Evolutionary conservation across 306 rosid species (phyloP), one percentile per base, ranked within the genome.

Genomic region (Cotoneaster glaucophyllus): DNA sequence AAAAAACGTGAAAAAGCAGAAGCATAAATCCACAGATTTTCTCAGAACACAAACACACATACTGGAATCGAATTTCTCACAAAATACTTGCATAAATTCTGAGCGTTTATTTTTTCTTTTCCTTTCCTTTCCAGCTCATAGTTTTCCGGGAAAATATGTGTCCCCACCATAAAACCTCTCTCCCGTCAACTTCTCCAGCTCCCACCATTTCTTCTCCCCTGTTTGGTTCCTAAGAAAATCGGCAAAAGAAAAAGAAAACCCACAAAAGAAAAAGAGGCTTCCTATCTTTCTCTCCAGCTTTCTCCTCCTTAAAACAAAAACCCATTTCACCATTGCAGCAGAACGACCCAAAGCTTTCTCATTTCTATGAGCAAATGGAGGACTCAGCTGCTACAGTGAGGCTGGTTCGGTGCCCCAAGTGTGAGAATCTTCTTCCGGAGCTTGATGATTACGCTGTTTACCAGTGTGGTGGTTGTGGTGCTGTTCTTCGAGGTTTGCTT

Each of bases 401-500:
- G 21, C 56, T 96, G 84, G 98, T 90, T 77, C 73, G 91, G 82
- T 96, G 99, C 84, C 99, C 99, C 41, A 92, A 89, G 82, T 96
- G 99, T 71, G 97, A 89, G 84, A 92, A 96, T 85, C 90, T 96
- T 71, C 97, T 96, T 73, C 93, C 96, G 3, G 99, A 92, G 87
- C 91, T 88, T 8, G 86, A 92, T 39, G 93, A 89, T 85, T 92
- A 92, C 81, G 81, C 99, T 78, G 88, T 90, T 53, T 96, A 92
- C 74, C 91, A 87, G 87, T 96, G 99, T 76, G 98, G 97, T 86
- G 99, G 94, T 62, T 96, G 99, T 52, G 91, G 91, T 73, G 82
- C 97, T 79, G 90, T 96, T 81, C 97, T 96, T 74, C 73, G 90
- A 90, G 98, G 99, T 92, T 80, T 28, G 64, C 25, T 62, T 24